Base-by-base conservation (phyloP, 768 basidiomycete genomes). In the Leccinum disarticulatum region DNA sequence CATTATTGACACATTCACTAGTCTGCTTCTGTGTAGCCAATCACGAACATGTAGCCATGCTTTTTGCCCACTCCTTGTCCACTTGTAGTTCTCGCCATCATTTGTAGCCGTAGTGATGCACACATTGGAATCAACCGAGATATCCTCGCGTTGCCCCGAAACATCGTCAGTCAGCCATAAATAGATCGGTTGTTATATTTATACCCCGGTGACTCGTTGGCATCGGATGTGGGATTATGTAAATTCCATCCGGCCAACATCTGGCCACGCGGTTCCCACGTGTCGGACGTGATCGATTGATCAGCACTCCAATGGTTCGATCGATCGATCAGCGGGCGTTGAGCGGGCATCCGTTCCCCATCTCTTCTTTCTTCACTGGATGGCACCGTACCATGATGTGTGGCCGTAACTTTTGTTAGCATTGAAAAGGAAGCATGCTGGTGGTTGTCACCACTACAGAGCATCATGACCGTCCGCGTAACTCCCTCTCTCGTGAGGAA, bases 41-140 rank as follows among this genome's bases (percentile, higher is more conserved):
- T 1, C 52, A 57, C 35, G 59, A 57, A 60, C 58, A 56, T 71
- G 70, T 73, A 73, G 71, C 70, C 61, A 58, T 61, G 58, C 51
- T 46, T 57, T 25, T 25, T 49, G 19, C 47, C 36, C 58, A 57
- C 63, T 56, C 43, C 43, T 46, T 46, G 54, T 59, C 61, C 57
- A 68, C 11, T 64, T 69, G 70, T 70, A 71, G 59, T 54, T 38
- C 46, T 38, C 55, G 38, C 56, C 47, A 62, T 57, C 52, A 56
- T 43, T 46, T 70, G 69, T 70, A 70, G 61, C 69, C 55, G n/a
- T 70, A 70, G 63, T 43, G 56, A 56, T 52, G 53, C 63, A 46
- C 10, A 56, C 49, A 30, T 50, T 30, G 25, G 49, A 15, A 6
- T 60, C 31, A 51, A 57, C 52, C 28, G 41, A 62, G 59, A 30